Evolutionary conservation across 2,329 filamentous ascomycete species (phyloP).

Genomic region (Whalleya microplaca): DNA sequence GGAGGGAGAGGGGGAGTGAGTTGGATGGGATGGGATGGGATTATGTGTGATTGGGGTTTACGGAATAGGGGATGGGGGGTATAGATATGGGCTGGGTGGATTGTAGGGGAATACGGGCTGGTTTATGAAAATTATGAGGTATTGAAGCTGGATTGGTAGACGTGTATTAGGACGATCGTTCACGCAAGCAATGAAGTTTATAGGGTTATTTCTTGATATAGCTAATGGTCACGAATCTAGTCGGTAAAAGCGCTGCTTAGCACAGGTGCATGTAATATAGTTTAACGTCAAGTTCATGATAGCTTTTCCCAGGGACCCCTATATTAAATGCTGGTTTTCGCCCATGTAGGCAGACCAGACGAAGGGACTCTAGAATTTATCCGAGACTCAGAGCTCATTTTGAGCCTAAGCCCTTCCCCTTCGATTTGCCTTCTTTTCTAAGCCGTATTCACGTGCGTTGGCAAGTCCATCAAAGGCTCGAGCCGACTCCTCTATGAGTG

Average conservation of each 20-base stretch:
- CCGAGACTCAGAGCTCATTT: not conserved
- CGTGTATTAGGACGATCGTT: not conserved
- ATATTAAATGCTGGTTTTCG: slow-evolving; percentile 1
- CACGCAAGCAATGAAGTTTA: not conserved
- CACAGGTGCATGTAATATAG: not conserved
- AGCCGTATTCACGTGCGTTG: no score
- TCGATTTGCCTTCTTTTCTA: not conserved
- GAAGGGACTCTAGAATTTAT: not conserved
- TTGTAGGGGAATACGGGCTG: not conserved
- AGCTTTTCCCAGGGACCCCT: not conserved
- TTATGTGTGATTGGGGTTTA: not conserved
- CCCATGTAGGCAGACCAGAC: not conserved
- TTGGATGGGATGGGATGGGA: no score
- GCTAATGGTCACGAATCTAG: no score
- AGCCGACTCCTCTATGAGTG: slow-evolving; percentile 36
- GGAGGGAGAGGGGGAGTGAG: no score
- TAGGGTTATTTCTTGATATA: not conserved
- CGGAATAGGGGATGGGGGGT: not conserved
- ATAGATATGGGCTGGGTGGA: not conserved
- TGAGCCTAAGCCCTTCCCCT: not conserved
- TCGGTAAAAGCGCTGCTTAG: not conserved
- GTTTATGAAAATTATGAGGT: not conserved
- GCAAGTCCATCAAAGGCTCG: not conserved
- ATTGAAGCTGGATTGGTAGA: not conserved
- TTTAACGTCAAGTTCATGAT: not conserved